phyloP scores from a whole-genome alignment of 345 rosid genomes.

The Murraya koenigii region DNA sequence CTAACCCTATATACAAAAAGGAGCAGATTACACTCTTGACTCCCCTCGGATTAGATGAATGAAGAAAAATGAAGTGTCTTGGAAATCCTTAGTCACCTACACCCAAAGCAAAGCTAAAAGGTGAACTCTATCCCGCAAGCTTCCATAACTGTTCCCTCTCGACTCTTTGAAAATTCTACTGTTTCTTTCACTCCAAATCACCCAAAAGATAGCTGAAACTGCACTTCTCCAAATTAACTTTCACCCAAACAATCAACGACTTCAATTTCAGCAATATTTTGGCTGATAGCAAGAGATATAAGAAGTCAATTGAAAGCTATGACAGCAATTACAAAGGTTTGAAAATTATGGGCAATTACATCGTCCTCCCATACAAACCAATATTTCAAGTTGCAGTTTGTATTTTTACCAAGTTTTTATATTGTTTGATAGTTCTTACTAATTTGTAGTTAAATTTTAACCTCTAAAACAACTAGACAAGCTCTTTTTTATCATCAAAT shows the following conservation, averaged over 20 bases:
- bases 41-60: too few relatives aligned
- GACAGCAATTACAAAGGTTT: neutral
- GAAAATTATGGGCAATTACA: neutral
- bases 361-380: neutral
- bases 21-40: too few relatives aligned
- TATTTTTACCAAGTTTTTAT: neutral
- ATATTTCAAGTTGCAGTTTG: neutral
- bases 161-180: too few relatives aligned
- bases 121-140: too few relatives aligned
- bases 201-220: too few relatives aligned
- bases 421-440: neutral
- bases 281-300: neutral
- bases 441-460: neutral
- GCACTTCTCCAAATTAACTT: neutral
- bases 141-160: too few relatives aligned
- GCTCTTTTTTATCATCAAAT: neutral
- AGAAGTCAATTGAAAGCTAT: neutral
- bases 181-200: too few relatives aligned
- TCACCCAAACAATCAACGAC: neutral
- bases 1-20: too few relatives aligned
- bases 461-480: neutral
- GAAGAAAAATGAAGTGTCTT: too few relatives aligned
- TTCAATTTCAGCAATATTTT: neutral
- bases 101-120: too few relatives aligned
- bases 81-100: too few relatives aligned